Percentiles rank a stretch among this genome's conserved stretches.
Evolutionary conservation across 306 rosid species (phyloP).

Genomic region (Crataegus laevigata): DNA sequence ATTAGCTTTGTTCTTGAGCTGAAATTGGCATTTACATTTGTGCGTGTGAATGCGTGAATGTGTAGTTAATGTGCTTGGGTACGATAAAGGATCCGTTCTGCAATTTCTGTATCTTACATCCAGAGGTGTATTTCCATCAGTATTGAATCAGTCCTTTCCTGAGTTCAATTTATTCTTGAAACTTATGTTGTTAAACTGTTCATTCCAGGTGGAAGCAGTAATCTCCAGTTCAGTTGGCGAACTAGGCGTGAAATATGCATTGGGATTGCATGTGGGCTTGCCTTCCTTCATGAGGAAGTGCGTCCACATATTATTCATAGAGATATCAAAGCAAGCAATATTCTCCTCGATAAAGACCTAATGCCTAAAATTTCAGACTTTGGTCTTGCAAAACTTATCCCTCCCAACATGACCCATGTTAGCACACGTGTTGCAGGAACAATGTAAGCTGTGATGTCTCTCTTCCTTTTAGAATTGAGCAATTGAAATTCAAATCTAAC

Average conservation of each 20-base stretch:
- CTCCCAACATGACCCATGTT: conserved; percentile 73
- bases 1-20: background rate
- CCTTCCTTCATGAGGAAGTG: conserved; percentile 86
- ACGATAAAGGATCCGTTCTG: background rate
- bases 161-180: background rate
- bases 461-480: background rate
- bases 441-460: conserved; percentile 42
- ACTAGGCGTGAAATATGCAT: conserved; percentile 49
- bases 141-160: background rate
- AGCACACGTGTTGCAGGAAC: conserved; percentile 99
- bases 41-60: background rate
- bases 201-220: conserved; percentile 49
- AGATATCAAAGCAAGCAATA: conserved; percentile 97
- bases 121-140: background rate
- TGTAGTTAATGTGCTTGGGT: background rate
- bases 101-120: background rate
- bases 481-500: conserved; percentile 10
- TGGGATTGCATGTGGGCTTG: conserved; percentile 78
- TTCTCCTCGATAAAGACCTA: conserved; percentile 70
- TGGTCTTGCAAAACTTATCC: conserved; percentile 92
- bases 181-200: conserved; percentile 7
- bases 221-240: conserved; percentile 55
- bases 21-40: background rate
- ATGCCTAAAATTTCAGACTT: conserved; percentile 87
- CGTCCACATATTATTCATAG: conserved; percentile 83